Evolutionary conservation across 345 rosid species (phyloP).

Genomic region (Sapria himalayana): DNA sequence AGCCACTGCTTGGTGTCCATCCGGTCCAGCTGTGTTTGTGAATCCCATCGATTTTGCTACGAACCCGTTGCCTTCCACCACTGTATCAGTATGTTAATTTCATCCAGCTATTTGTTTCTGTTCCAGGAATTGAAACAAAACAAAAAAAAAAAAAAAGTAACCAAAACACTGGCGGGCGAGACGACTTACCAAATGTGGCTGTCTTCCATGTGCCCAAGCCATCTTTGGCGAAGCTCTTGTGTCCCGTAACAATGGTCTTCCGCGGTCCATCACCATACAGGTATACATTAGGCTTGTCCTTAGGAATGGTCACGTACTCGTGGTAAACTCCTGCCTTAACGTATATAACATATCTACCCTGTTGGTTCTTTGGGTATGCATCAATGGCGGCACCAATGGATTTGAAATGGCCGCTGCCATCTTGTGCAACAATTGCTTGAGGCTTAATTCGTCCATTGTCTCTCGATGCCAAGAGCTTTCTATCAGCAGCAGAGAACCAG

Average conservation of each 20-base stretch:
- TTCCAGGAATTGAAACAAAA: neutral
- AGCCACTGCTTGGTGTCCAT: constrained; percentile 56
- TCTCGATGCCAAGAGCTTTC: constrained; percentile 30
- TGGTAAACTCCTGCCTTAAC: constrained; percentile 46
- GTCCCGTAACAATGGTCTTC: constrained; percentile 36
- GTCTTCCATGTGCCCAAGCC: constrained; percentile 27
- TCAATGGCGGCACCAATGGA: constrained; percentile 31
- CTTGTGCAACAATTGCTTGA: constrained; percentile 45
- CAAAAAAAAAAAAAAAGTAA: neutral
- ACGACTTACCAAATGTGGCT: constrained; percentile 30
- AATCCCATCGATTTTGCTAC: constrained; percentile 39
- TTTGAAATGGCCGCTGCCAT: constrained; percentile 55
- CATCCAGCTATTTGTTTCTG: neutral
- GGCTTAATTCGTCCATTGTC: constrained; percentile 17
- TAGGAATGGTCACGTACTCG: constrained; percentile 23
- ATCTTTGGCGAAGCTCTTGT: constrained; percentile 18
- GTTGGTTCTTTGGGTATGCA: constrained; percentile 14
- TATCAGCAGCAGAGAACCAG: constrained; percentile 44
- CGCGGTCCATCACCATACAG: constrained; percentile 61
- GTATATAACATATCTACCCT: constrained; percentile 31
- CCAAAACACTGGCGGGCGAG: no score
- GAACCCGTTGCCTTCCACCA: constrained; percentile 35
- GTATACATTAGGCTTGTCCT: constrained; percentile 28
- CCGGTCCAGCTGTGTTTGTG: constrained; percentile 54
- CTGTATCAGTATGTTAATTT: constrained; percentile 12